Evolutionary conservation across 345 rosid species (phyloP), one percentile per base, ranked within the genome.

Genomic region (Aurinia saxatilis): DNA sequence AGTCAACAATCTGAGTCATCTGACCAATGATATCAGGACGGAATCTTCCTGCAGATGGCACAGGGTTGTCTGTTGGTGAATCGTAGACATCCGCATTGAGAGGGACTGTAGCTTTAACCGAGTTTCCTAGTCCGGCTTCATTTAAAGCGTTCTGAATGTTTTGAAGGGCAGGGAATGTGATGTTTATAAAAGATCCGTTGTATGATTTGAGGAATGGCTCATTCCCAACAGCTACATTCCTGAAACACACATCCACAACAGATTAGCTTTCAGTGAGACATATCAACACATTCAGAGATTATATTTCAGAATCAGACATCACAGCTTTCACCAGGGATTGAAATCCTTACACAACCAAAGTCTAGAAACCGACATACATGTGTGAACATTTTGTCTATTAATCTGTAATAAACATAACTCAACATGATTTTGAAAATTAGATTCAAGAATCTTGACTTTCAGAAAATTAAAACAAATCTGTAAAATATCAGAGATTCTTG

Each of bases 81-180:
- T 70, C 66, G 48, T 91, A 91, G 45, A 91, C 96, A 27, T 88
- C 98, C 0, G 98, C 98, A 16, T 88, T 91, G 15, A 77, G 65
- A 8, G 98, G 98, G 14, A 88, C 80, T 0, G 98, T 91, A 13
- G 95, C 96, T 78, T 91, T 88, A 30, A 88, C 71, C 2, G 76
- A n/a, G 70, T 75, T 76, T 53, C 96, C 96, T 8, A 81, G 59
- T 33, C 82, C 84, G 0, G 90, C 96, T 30, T 77, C 96, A 30
- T 88, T 86, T 13, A 91, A 80, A 59, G 96, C 98, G 67, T 85
- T 88, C 39, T 91, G 96, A 53, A 91, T 86, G 77, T 91, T 91
- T 46, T 79, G 78, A 67, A 91, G 91, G 16, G 95, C 98, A 25
- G 96, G 96, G 52, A 82, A 75, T 13, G 95, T 91, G 52, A 50